phyloP scores from a whole-genome alignment of 1,139 yeast genomes.

The Neolecta irregularis region DNA sequence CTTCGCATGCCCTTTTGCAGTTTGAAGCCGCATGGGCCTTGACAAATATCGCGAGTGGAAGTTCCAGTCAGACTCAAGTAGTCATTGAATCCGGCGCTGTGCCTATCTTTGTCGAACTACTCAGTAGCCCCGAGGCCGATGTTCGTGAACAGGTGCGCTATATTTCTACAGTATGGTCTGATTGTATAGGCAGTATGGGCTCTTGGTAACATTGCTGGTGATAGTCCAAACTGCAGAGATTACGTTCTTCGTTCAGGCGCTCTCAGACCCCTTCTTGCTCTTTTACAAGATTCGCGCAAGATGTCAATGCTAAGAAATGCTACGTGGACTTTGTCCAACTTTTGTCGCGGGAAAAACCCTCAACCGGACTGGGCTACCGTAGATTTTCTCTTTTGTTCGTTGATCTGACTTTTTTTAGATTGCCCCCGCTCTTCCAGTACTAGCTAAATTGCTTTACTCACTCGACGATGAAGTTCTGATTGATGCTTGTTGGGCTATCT shows the following conservation, averaged over 20 bases:
- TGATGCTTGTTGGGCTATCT: constrained; percentile 98
- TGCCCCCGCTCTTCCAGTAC: constrained; percentile 75
- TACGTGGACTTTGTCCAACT: constrained; percentile 91
- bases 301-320: constrained; percentile 78
- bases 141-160: constrained; percentile 61
- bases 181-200: constrained; percentile 76
- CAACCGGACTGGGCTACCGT: constrained; percentile 83
- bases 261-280: constrained; percentile 67
- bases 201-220: constrained; percentile 96
- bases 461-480: constrained; percentile 85
- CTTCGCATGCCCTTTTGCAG: constrained; percentile 63
- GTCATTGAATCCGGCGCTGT: constrained; percentile 92
- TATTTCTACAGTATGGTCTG: background rate
- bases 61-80: constrained; percentile 71
- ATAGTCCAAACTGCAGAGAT: constrained; percentile 78
- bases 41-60: constrained; percentile 95
- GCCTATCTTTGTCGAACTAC: constrained; percentile 70
- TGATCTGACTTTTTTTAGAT: too few relatives aligned
- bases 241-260: constrained; percentile 73
- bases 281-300: constrained; percentile 71
- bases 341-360: constrained; percentile 92
- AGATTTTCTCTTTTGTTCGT: too few relatives aligned
- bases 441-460: constrained; percentile 79
- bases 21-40: constrained; percentile 99
- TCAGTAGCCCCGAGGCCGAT: constrained; percentile 68